A percentile compares a stretch with the other conserved stretches of the same genome.
Evolutionary conservation across 345 rosid species (phyloP).

Genomic region (Capsella bursapastoris): DNA sequence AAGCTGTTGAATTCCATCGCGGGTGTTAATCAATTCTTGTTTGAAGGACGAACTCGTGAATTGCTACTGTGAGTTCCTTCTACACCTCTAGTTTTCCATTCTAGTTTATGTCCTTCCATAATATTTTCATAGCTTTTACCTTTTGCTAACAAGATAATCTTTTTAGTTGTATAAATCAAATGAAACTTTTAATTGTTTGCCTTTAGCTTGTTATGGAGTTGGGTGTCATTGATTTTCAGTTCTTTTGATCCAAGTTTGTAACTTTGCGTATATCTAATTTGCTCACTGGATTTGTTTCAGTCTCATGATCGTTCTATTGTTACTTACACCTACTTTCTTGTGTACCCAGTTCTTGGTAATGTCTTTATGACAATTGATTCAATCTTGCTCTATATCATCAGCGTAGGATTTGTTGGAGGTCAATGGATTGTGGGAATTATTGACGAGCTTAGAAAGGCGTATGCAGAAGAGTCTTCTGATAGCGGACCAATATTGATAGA

Average conservation of each 20-base stretch:
- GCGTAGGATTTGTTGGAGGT: conserved; percentile 66
- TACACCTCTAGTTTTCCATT: neutral
- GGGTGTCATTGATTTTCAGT: neutral
- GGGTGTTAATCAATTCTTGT: conserved; percentile 67
- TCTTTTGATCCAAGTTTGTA: conserved; percentile 4
- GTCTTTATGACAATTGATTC: conserved; percentile 6
- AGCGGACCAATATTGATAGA: conserved; percentile 61
- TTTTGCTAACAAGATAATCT: neutral
- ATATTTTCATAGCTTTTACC: neutral
- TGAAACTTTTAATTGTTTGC: neutral
- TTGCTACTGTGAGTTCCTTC: conserved; percentile 67
- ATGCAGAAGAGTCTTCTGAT: conserved; percentile 44
- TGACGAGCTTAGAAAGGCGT: conserved; percentile 70
- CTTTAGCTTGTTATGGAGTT: neutral
- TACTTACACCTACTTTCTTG: neutral
- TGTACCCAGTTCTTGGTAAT: neutral
- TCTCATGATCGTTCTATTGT: neutral
- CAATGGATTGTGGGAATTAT: conserved; percentile 74
- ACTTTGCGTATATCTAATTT: neutral
- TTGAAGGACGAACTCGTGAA: conserved; percentile 83
- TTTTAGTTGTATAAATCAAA: conserved; percentile 3
- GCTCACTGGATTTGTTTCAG: neutral
- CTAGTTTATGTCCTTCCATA: neutral
- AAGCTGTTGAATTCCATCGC: conserved; percentile 67
- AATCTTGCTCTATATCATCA: conserved; percentile 42